Evolutionary conservation across 495 filamentous ascomycete genomes (phyloP), one percentile per base, ranked within the genome.

Genomic region (Penicillium arizonense): DNA sequence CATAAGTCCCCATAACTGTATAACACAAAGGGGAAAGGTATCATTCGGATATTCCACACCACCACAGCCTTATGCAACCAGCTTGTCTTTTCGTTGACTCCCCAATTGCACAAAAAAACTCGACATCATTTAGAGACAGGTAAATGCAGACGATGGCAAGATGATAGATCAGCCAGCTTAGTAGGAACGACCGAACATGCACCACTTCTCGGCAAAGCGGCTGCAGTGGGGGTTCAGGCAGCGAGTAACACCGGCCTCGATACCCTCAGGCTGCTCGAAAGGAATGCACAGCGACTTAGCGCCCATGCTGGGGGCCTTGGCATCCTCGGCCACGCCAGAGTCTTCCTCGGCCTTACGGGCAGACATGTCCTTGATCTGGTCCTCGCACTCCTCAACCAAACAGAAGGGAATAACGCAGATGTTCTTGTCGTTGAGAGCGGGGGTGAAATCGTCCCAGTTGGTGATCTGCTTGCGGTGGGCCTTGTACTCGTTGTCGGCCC

Each of bases 201-300:
- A 85, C 85, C 89, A 96, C 54, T 86, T 78, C 79, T 91, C 82
- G 20, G 91, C 91, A 11, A 81, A 53, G 8, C 76, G 76, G 38
- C 63, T 72, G 70, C 94, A 98, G 56, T 95, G 81, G 24, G 95
- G 91, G 77, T 89, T 95, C 55, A 86, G 74, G 69, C 94, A 98
- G 73, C 91, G 91, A 44, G 90, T 96, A 68, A 87, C 84, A 26
- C 90, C 92, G 54, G 82, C 74, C 52, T 83, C 74, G 51, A 96
- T 71, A 33, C 85, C 89, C 58, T 87, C 84, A 33, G 93, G 91
- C 79, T 97, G 94, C 57, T 97, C 89, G 64, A 96, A 96, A 18
- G 95, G 94, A 78, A 98, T 97, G 70, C 94, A 98, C 62, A 98
- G 78, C 55, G 84, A 88, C 84, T 98, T 98, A 63, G 94, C 95